Evolutionary conservation across 768 basidiomycete genomes (phyloP).

Genomic region (Pleurotus ostreatus): DNA sequence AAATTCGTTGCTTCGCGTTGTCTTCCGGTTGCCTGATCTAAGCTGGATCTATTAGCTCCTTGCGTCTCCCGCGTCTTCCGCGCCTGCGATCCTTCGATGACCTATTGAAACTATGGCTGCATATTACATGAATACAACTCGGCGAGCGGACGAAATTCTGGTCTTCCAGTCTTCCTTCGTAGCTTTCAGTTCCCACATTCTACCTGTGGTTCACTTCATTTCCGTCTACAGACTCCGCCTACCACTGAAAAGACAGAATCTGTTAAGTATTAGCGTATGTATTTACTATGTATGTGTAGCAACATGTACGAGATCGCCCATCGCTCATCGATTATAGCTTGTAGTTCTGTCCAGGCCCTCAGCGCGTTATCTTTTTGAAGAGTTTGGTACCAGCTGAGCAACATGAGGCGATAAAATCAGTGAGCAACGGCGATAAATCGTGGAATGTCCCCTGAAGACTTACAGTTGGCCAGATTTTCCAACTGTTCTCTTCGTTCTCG

Average conservation of each 20-base stretch:
- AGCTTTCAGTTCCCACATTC: slow-evolving; percentile 3
- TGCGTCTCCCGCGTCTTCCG: slow-evolving; percentile 1
- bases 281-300: no score
- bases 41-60: background rate
- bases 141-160: background rate
- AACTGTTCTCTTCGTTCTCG: slow-evolving; percentile 44
- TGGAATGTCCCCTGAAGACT: slow-evolving; percentile 20
- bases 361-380: slow-evolving; percentile 24
- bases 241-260: no score
- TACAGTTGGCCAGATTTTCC: slow-evolving; percentile 51
- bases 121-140: background rate
- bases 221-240: background rate
- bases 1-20: no score
- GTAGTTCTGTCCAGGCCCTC: background rate
- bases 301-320: no score
- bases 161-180: background rate
- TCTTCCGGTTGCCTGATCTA: background rate
- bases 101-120: background rate
- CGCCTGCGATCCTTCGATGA: background rate
- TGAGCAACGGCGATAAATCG: slow-evolving; percentile 3
- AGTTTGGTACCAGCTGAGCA: slow-evolving; percentile 30
- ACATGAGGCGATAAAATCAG: slow-evolving; percentile 9
- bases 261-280: no score
- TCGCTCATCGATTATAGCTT: no score
- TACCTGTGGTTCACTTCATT: background rate